Evolutionary conservation across 2,329 filamentous ascomycete species (phyloP), one percentile per base, ranked within the genome.

Genomic region (Colletotrichum sp.): DNA sequence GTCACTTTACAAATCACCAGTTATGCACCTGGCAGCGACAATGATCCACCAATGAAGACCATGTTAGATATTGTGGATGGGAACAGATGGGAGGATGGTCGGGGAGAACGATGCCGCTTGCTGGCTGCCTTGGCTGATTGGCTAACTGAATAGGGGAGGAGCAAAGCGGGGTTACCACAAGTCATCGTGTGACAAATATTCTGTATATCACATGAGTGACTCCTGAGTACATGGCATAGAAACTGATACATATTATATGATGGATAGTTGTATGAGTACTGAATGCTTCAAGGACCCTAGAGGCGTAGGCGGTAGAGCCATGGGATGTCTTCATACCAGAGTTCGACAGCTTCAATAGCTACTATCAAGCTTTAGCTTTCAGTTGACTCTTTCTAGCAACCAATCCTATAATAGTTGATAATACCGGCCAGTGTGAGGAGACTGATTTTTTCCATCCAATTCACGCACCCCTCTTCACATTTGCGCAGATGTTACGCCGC

Each of bases 81-180:
- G 28, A 34, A 75, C 28, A 30, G 9, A 5, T 75, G 72, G 68
- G 72, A 75, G 26, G 72, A 75, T 24, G 72, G 72, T 9, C 67
- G 72, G 22, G 72, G 72, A 8, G 30, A 71, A 26, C 68, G 68
- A 22, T 75, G 72, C 30, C 28, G 34, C 6, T 10, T 71, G 34
- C 24, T 75, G 22, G 67, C 72, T 18, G 32, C 57, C 10, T 15
- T 73, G 36, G 10, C 55, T 15, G 12, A 22, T 22, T 69, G 71
- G 71, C 5, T 73, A 2, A 6, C 36, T 12, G 71, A 69, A 7
- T 59, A 52, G n/a, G n/a, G n/a, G 12, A 52, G 0, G n/a, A 22
- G n/a, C 3, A 52, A 52, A 24, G 44, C 44, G n/a, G 12, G 10
- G 4, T 52, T 22, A 13, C n/a, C 44, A 22, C 10, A 22, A 22